A percentile compares a stretch with the other conserved stretches of the same genome.
Evolutionary conservation across 345 rosid genomes (phyloP).

Genomic region (Eutrema yunnanense): DNA sequence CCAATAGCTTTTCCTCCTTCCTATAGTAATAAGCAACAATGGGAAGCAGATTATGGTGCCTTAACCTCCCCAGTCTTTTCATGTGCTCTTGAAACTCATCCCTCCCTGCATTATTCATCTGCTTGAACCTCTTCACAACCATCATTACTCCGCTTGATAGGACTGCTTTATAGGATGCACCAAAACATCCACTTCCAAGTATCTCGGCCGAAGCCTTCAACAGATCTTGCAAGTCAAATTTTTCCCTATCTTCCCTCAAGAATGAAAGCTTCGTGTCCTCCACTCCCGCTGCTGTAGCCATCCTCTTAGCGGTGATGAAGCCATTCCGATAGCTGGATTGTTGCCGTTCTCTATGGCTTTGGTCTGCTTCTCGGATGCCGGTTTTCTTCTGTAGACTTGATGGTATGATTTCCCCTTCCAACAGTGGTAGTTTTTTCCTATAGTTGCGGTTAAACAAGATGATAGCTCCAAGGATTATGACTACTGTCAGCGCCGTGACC

Average conservation of each 20-base stretch:
- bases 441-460: not conserved
- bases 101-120: constrained; percentile 81
- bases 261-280: constrained; percentile 47
- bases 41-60: constrained; percentile 66
- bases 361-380: constrained; percentile 29
- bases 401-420: constrained; percentile 38
- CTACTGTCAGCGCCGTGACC: constrained; percentile 21
- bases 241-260: constrained; percentile 62
- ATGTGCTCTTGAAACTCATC: constrained; percentile 92
- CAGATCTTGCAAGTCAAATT: constrained; percentile 70
- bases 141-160: constrained; percentile 37
- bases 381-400: constrained; percentile 46
- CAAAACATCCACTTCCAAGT: constrained; percentile 86
- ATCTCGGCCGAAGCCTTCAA: constrained; percentile 89
- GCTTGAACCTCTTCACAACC: constrained; percentile 90
- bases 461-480: constrained; percentile 7
- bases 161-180: constrained; percentile 80
- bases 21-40: constrained; percentile 85
- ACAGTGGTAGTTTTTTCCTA: not conserved
- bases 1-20: constrained; percentile 88
- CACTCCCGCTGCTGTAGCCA: not conserved
- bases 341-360: not conserved
- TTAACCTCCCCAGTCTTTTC: constrained; percentile 75
- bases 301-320: constrained; percentile 23
- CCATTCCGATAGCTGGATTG: not conserved